phyloP scores from a whole-genome alignment of 1,284 basidiomycete genomes.

The Pholiota adiposa region DNA sequence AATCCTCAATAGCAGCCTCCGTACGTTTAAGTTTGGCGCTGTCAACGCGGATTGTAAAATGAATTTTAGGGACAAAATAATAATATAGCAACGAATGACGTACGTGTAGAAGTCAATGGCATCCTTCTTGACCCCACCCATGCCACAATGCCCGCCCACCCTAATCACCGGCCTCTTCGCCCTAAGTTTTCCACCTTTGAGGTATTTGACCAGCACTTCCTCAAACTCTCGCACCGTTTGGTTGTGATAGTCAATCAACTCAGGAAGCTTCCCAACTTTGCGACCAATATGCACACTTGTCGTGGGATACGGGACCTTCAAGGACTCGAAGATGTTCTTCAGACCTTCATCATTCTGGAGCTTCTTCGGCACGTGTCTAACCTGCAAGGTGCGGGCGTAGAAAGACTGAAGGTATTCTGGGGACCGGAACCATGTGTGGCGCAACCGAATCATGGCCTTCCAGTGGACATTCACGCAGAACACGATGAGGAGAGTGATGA shows the following conservation, averaged over 20 bases:
- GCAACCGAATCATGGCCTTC: slow-evolving; percentile 71
- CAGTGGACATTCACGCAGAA: slow-evolving; percentile 74
- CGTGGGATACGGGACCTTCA: slow-evolving; percentile 83
- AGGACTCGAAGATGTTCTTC: slow-evolving; percentile 68
- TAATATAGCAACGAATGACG: slow-evolving; percentile 29
- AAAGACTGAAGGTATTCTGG: slow-evolving; percentile 77
- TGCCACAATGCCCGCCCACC: slow-evolving; percentile 73
- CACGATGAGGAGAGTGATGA: slow-evolving; percentile 71
- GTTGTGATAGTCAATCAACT: slow-evolving; percentile 86
- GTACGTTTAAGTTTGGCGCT: slow-evolving; percentile 77
- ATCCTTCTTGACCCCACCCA: slow-evolving; percentile 78
- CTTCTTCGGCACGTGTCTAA: slow-evolving; percentile 76
- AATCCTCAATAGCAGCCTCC: slow-evolving; percentile 80
- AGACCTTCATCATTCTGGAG: slow-evolving; percentile 80
- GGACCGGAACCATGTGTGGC: slow-evolving; percentile 75
- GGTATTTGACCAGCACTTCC: slow-evolving; percentile 80
- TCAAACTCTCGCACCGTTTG: slow-evolving; percentile 86
- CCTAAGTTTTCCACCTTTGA: slow-evolving; percentile 77
- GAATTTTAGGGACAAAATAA: slow-evolving; percentile 9
- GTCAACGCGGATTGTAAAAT: neutral
- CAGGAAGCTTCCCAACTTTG: slow-evolving; percentile 74
- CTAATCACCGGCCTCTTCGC: slow-evolving; percentile 77
- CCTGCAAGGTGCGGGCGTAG: slow-evolving; percentile 79
- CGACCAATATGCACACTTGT: slow-evolving; percentile 85
- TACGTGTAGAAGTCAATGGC: slow-evolving; percentile 87